Evolutionary conservation across 208 protist species (phyloP).

Genomic region (Lotmaria passim): DNA sequence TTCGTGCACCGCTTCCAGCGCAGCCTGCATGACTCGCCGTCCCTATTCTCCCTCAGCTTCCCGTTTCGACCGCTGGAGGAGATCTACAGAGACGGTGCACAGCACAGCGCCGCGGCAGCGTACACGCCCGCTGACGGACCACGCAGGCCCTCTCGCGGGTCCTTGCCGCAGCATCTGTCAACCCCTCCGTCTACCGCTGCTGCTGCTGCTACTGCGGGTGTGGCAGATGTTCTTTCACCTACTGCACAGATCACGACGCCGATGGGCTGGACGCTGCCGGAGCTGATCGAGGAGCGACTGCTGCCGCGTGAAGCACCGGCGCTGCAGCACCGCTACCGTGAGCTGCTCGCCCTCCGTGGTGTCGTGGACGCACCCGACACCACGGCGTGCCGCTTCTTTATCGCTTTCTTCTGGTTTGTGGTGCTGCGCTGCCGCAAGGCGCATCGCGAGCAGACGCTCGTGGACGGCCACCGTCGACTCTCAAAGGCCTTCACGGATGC

Average conservation of each 20-base stretch:
- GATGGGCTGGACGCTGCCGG: constrained; percentile 25
- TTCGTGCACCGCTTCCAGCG: constrained; percentile 24
- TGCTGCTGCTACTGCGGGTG: not conserved
- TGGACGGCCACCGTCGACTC: constrained; percentile 22
- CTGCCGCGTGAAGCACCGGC: constrained; percentile 23
- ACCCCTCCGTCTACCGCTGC: too few species aligned
- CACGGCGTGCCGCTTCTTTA: constrained; percentile 19
- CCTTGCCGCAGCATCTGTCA: too few species aligned
- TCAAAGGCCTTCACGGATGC: constrained; percentile 15
- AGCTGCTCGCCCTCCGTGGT: constrained; percentile 22
- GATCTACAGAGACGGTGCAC: constrained; percentile 11
- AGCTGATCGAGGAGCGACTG: constrained; percentile 30
- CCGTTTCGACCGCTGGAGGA: constrained; percentile 20
- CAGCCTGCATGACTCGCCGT: constrained; percentile 25
- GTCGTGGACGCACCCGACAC: constrained; percentile 26
- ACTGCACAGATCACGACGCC: constrained; percentile 18
- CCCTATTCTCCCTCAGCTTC: constrained; percentile 28
- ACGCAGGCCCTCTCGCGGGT: not conserved
- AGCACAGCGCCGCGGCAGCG: not conserved
- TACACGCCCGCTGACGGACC: not conserved
- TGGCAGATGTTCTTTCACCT: constrained; percentile 25
- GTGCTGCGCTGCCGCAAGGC: constrained; percentile 36
- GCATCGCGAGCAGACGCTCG: constrained; percentile 29
- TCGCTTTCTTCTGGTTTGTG: constrained; percentile 26
- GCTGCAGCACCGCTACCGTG: constrained; percentile 20